Evolutionary conservation across 2,329 filamentous ascomycete species (phyloP), one percentile per base, ranked within the genome.

Genomic region (Colletotrichum tropicale): DNA sequence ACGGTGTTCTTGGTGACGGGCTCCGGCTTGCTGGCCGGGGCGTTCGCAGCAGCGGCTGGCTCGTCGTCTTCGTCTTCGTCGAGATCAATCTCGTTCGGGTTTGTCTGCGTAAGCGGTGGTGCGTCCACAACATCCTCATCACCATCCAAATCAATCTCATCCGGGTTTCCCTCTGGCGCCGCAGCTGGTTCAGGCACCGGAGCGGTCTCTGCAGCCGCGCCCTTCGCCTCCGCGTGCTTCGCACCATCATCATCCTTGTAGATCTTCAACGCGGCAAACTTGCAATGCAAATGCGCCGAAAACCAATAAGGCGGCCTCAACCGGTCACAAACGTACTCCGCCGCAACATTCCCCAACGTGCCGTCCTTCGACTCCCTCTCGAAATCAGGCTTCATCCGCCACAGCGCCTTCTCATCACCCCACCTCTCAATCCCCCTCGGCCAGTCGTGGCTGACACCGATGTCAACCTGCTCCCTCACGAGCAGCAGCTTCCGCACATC

Each of bases 401-500:
- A 98, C 2, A 99, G 86, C 56, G 87, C 86, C 64, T 89, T 85
- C 62, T 89, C 86, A 81, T 98, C 89, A 7, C 97, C 97, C 77
- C 92, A 90, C 82, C 91, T 92, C 85, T 98, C 97, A 70, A 98
- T 91, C 1, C 90, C 93, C 66, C 93, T 91, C 1, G 97, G 97
- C 97, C 97, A 99, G 86, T 99, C 97, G 82, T 99, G 97, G 79
- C 96, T 98, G 69, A 99, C 85, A 4, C 96, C 96, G 60, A 99
- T 87, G 79, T 99, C 97, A 48, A 98, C 93, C 81, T 98, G 96
- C 21, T 94, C 95, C n/a, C 92, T 91, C 36, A 98, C 81, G 80
- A 96, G 93, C 52, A 98, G 88, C 38, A 99, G 86, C 85, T 98
- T 98, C 80, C 96, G 93, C n/a, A 95, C 91, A 82, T 99, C 97